phyloP scores from a whole-genome alignment of 768 basidiomycete species.

The Leccinum uliginosum region DNA sequence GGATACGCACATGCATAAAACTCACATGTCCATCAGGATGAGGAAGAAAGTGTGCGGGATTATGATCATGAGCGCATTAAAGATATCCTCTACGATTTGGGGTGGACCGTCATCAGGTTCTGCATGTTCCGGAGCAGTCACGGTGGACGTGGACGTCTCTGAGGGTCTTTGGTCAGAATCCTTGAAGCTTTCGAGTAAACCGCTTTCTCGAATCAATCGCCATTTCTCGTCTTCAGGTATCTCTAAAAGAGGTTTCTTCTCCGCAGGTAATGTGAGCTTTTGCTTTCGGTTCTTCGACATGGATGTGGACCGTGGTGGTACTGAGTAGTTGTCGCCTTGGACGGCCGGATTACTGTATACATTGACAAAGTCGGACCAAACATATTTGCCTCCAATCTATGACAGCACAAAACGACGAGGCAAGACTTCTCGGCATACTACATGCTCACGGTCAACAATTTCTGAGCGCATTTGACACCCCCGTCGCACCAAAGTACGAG shows the following conservation, averaged over 20 bases:
- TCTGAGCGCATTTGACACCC: slow-evolving; percentile 36
- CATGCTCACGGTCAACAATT: slow-evolving; percentile 47
- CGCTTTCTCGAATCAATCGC: slow-evolving; percentile 67
- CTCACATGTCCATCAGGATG: slow-evolving; percentile 83
- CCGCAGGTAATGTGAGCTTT: slow-evolving; percentile 7
- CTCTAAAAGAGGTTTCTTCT: slow-evolving; percentile 32
- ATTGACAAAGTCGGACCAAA: slow-evolving; percentile 2
- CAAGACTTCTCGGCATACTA: slow-evolving; percentile 36
- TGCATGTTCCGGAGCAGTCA: slow-evolving; percentile 6
- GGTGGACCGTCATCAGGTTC: slow-evolving; percentile 32
- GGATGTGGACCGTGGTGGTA: not conserved
- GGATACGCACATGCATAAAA: slow-evolving; percentile 8
- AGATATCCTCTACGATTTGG: slow-evolving; percentile 62
- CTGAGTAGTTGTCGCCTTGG: not conserved
- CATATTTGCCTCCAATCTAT: slow-evolving; percentile 5
- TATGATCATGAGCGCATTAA: slow-evolving; percentile 59
- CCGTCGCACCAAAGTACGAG: slow-evolving; percentile 18
- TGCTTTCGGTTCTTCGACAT: slow-evolving; percentile 31
- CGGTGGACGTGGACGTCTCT: not conserved
- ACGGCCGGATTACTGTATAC: not conserved
- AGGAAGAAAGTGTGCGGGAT: slow-evolving; percentile 74
- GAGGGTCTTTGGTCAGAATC: slow-evolving; percentile 9
- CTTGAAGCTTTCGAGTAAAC: slow-evolving; percentile 43
- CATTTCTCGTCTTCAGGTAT: slow-evolving; percentile 76
- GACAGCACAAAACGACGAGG: slow-evolving; percentile 21